Conservation (phyloP, 2,329 filamentous ascomycete species). For the Acarospora socialis region DNA sequence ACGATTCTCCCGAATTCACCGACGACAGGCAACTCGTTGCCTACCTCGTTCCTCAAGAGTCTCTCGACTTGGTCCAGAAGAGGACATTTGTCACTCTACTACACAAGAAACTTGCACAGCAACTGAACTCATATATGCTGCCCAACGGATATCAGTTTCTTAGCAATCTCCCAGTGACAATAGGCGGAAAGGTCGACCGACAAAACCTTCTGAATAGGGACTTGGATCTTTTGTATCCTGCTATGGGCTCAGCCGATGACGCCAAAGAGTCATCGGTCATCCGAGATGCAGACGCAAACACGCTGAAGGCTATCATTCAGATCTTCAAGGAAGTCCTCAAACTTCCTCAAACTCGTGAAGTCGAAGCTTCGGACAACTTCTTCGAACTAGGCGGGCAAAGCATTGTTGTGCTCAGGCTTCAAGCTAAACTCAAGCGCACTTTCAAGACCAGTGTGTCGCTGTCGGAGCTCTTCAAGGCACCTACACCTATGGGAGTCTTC, state of each 20-base stretch:
- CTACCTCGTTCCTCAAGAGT: conserved; percentile 9
- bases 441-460: conserved; percentile 17
- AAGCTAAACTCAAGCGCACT: conserved; percentile 19
- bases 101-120: conserved; percentile 6
- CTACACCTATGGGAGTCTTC: conserved; percentile 7
- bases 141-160: conserved; percentile 13
- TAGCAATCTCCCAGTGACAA: conserved; percentile 11
- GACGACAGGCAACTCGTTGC: conserved; percentile 13
- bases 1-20: no score
- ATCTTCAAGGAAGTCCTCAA: conserved; percentile 10
- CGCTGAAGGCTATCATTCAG: conserved; percentile 7
- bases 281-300: conserved; percentile 1
- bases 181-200: conserved; percentile 13
- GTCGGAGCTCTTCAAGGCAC: conserved; percentile 8
- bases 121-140: conserved; percentile 14
- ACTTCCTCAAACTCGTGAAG: conserved; percentile 5
- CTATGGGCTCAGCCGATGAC: conserved; percentile 1
- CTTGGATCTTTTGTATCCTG: conserved; percentile 9
- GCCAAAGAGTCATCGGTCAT: no score
- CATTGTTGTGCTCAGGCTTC: conserved; percentile 21
- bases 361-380: conserved; percentile 12
- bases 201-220: conserved; percentile 9
- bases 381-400: conserved; percentile 20
- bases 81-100: conserved; percentile 4
- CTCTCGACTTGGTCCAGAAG: conserved; percentile 1